These are phyloP conservation scores for Barnettozyma sucrosica DNA, from an alignment of 805 yeast genomes.

Conservation along the genomic window DNA sequence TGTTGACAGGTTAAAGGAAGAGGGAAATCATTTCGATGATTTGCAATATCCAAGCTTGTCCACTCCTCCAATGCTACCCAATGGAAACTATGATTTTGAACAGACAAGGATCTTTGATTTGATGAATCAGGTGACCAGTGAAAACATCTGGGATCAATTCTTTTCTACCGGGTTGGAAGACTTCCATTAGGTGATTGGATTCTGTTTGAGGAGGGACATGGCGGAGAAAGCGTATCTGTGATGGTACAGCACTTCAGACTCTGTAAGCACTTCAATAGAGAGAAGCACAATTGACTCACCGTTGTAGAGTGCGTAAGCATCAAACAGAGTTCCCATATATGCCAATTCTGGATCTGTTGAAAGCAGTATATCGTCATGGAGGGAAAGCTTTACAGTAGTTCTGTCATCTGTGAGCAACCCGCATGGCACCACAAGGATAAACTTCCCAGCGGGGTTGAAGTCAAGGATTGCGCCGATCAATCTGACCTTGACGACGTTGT, in stretches of 20 bases:
- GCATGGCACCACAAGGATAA: conserved; percentile 14
- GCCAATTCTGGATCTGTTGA: conserved; percentile 15
- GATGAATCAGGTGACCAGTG: conserved; percentile 51
- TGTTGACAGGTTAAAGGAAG: conserved; percentile 7
- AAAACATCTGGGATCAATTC: conserved; percentile 65
- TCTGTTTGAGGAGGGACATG: conserved; percentile 6
- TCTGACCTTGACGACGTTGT: conserved; percentile 16
- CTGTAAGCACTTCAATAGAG: conserved; percentile 9
- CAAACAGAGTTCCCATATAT: conserved; percentile 19
- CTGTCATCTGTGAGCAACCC: conserved; percentile 8
- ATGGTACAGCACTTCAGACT: conserved; percentile 1
- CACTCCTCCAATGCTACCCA: conserved; percentile 17
- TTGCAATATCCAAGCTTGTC: conserved; percentile 20
- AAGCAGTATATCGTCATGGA: conserved; percentile 12
- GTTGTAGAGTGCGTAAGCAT: conserved; percentile 15
- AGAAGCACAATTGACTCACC: conserved; percentile 11
- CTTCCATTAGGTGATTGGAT: conserved; percentile 5
- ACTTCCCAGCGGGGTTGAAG: conserved; percentile 13
- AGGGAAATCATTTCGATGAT: conserved; percentile 8
- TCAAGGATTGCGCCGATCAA: conserved; percentile 19
- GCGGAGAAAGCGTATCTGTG: background rate
- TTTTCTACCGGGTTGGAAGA: conserved; percentile 25
- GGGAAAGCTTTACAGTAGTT: conserved; percentile 7
- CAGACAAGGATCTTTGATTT: conserved; percentile 54
- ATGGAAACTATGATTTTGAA: conserved; percentile 31